Base-by-base conservation (phyloP, 768 basidiomycete species). In the Lactifluus hygrophoroides region DNA sequence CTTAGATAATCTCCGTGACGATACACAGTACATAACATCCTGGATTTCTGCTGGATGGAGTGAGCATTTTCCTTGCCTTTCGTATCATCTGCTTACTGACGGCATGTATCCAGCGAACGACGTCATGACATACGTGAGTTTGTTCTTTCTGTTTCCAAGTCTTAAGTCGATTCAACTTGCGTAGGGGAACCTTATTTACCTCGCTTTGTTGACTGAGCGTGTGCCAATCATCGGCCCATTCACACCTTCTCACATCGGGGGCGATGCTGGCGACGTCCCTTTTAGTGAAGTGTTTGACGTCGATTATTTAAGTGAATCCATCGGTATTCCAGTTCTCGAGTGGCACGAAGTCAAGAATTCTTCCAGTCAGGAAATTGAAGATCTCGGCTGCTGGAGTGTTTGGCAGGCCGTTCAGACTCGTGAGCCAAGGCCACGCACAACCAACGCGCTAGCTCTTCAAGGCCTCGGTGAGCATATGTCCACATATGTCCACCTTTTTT, bases 11-110 rank as follows among this genome's bases (percentile, higher is more conserved):
- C 70, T 89, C 35, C 77, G 76, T 16, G 70, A 77, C 19, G 80
- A 85, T 56, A 72, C 73, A 4, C 76, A 83, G 61, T 89, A 88
- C 62, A 80, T 89, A 58, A 83, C 85, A 1, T 84, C 84, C 14
- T 89, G 85, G 85, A 74, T 82, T 40, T 81, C 82, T 37, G 85
- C 86, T n/a, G 87, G 87, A 40, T 89, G 86, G 86, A 87, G 71
- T 72, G 28, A 52, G 71, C 67, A 19, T 27, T n/a, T 6, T 37
- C 32, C 52, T 21, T 19, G 16, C 42, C 4, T 16, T 45, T 19
- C 37, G 43, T 47, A 17, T 27, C 14, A 27, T 56, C 47, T 45
- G 17, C 17, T 34, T 30, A 25, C 7, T n/a, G 21, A 17, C 40
- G 27, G 30, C 27, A 6, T 14, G 38, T 21, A 25, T 35, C 16